Evolutionary conservation across 768 basidiomycete genomes (phyloP), one percentile per base, ranked within the genome.

Genomic region (Naematelia aurantialba): DNA sequence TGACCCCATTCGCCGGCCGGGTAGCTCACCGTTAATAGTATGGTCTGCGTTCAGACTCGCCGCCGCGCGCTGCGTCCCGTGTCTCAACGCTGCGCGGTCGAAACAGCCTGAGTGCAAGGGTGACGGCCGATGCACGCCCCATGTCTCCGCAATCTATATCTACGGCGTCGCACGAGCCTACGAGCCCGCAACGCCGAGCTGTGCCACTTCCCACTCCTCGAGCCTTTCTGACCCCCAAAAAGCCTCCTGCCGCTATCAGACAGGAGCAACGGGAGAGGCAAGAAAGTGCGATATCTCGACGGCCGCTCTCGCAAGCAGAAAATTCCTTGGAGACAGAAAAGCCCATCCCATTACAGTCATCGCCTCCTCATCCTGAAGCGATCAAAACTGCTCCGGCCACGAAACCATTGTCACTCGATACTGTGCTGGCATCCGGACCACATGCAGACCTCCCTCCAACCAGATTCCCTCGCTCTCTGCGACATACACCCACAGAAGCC

Each of bases 141-240:
- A 29, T 25, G n/a, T 59, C 65, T 11, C 45, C 58, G 17, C 27
- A 58, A 21, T 60, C 57, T 12, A 60, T 39, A 53, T 52, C 59
- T 27, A 58, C 51, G 27, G 39, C 29, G 5, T 24, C 25, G 29
- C 52, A 44, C 19, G 14, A 46, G 27, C 24, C 47, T 47, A 22
- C 62, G 45, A 55, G 54, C 27, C 42, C 61, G 1, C 48, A 56
- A 4, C 60, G 65, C 14, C 55, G 34, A 2, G 19, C 61, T 22
- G 54, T 60, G 2, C 65, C 67, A 0, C 56, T 69, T 39, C 72
- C 66, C 3, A 66, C 59, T 12, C 66, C 67, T n/a, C 56, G 55
- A 27, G 67, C 54, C 2, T 69, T 65, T 42, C 46, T 65, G 12
- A 58, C 56, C n/a, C 69, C 67, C 5, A 70, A 67, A 47, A 70